phyloP scores from a whole-genome alignment of 1,284 basidiomycete species.

The Ceratobasidium sp. region DNA sequence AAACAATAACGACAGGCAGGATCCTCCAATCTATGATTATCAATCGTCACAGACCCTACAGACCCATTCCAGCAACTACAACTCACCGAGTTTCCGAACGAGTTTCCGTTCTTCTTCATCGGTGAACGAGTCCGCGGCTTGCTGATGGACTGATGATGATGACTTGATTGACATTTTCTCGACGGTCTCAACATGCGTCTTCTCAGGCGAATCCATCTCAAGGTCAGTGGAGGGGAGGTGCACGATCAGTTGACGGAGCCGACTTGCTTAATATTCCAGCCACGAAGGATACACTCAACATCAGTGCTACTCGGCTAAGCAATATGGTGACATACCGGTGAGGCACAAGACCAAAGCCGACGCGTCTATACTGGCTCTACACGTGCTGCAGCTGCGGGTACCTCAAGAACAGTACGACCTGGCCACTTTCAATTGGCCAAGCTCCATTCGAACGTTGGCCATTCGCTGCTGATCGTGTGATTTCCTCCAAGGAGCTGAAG shows the following conservation, averaged over 20 bases:
- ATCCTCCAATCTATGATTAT: slow-evolving; percentile 48
- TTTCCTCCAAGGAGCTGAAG: not conserved
- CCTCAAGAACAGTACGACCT: not conserved
- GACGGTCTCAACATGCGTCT: slow-evolving; percentile 18
- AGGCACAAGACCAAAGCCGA: not conserved
- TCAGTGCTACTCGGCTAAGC: not conserved
- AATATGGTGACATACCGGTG: not conserved
- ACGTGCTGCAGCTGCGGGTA: not conserved
- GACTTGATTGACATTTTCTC: slow-evolving; percentile 26
- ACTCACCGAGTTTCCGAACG: slow-evolving; percentile 49
- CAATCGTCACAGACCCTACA: not conserved
- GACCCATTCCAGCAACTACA: not conserved
- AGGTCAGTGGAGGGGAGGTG: not conserved
- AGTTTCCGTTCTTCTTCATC: slow-evolving; percentile 49
- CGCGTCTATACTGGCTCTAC: not conserved
- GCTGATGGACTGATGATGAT: not conserved
- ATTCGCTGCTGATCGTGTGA: not conserved
- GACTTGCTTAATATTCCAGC: not conserved
- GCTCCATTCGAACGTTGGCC: not conserved
- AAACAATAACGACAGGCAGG: slow-evolving; percentile 49
- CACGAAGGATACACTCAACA: not conserved
- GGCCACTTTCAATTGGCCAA: slow-evolving; percentile 8
- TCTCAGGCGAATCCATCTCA: slow-evolving; percentile 27
- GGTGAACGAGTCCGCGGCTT: slow-evolving; percentile 24
- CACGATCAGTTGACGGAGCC: not conserved